Conservation (phyloP, 176 grass and related monocot genomes). For the Musa beccarii region DNA sequence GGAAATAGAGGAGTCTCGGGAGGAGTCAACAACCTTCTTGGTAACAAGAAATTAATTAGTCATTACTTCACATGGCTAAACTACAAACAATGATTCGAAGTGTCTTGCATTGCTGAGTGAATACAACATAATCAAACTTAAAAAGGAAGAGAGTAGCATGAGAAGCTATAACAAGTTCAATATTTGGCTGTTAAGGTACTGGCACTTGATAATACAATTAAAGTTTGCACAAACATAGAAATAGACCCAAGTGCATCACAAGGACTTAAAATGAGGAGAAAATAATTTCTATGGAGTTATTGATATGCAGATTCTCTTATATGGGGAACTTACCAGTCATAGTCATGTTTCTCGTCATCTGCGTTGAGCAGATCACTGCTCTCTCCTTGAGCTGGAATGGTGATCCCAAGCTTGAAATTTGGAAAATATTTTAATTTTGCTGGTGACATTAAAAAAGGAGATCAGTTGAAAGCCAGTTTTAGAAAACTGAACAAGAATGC, state of each 20-base stretch:
- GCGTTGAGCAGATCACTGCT: conserved; percentile 67
- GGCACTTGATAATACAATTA: no score
- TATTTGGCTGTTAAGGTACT: no score
- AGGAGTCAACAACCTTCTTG: conserved; percentile 71
- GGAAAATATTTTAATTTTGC: conserved; percentile 75
- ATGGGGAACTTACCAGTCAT: conserved; percentile 65
- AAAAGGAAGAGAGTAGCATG: not conserved
- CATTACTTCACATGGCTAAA: not conserved
- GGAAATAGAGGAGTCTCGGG: conserved; percentile 88
- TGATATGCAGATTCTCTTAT: not conserved
- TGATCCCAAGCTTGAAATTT: conserved; percentile 61
- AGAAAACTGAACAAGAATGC: conserved; percentile 2
- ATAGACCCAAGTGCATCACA: no score
- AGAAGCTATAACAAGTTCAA: no score
- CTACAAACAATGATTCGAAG: not conserved
- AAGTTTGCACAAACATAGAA: no score
- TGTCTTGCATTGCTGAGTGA: no score
- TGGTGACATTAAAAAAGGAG: conserved; percentile 23
- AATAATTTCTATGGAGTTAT: not conserved
- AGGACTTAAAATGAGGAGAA: no score
- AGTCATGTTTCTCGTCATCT: conserved; percentile 86
- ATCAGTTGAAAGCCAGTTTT: conserved; percentile 8
- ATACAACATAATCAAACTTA: not conserved
- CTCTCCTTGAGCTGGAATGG: conserved; percentile 49
- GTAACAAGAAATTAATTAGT: not conserved